Conservation (phyloP, 495 filamentous ascomycete genomes). For the Penicillium salamii region DNA sequence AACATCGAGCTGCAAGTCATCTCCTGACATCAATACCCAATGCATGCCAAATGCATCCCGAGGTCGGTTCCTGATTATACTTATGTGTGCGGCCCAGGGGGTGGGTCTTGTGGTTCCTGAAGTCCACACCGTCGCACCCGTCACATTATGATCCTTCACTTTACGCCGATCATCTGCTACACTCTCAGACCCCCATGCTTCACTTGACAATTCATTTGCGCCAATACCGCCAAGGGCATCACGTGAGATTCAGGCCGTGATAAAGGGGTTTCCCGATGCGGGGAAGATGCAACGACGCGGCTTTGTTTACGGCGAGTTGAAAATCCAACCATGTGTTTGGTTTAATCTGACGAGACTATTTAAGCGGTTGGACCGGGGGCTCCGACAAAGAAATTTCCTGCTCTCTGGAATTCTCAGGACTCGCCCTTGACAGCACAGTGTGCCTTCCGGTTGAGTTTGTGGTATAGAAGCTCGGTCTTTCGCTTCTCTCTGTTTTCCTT, state of each 20-base stretch:
- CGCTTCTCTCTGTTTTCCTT: too few species aligned
- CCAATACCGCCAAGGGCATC: background rate
- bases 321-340: background rate
- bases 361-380: background rate
- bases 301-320: background rate
- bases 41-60: too few species aligned
- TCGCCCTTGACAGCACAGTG: too few species aligned
- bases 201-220: background rate
- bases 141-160: background rate
- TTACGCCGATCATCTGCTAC: background rate
- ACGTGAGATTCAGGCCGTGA: background rate
- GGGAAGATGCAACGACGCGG: background rate
- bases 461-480: too few species aligned
- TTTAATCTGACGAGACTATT: background rate
- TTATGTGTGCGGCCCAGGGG: background rate
- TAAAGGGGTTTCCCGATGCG: slow-evolving; percentile 1
- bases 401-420: too few species aligned
- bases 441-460: too few species aligned
- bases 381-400: background rate
- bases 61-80: too few species aligned
- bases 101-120: background rate
- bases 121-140: background rate
- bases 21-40: too few species aligned
- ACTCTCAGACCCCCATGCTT: background rate
- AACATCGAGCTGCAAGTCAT: too few species aligned